Conservation (phyloP, 2,329 filamentous ascomycete genomes). For the Epichloe festucae region DNA sequence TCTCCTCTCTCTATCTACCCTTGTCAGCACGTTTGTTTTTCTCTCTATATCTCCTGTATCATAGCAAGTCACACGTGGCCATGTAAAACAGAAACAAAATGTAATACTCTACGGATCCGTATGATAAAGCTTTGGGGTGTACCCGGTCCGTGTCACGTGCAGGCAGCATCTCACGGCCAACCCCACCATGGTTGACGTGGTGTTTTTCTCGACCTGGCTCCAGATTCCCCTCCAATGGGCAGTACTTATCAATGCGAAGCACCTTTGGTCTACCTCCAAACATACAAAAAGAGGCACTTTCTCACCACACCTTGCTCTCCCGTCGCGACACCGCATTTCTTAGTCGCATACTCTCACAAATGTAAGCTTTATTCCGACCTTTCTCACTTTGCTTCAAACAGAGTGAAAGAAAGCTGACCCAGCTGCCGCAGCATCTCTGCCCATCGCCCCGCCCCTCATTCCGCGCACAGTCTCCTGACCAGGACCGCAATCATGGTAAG, state of each 20-base stretch:
- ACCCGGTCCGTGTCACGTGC: constrained; percentile 17
- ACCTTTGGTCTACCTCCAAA: constrained; percentile 2
- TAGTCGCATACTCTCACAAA: neutral
- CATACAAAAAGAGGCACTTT: constrained; percentile 8
- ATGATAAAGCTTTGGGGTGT: constrained; percentile 3
- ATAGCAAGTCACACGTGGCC: constrained; percentile 16
- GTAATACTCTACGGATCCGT: neutral
- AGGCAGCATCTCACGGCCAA: constrained; percentile 15
- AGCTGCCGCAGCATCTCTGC: neutral
- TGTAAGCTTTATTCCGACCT: neutral
- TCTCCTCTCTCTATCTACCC: constrained; percentile 24
- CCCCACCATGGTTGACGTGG: constrained; percentile 19
- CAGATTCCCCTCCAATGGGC: constrained; percentile 9
- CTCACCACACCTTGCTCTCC: neutral
- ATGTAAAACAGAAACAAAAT: constrained; percentile 16
- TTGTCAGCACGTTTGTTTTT: constrained; percentile 14
- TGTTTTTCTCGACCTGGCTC: constrained; percentile 21
- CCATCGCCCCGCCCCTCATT: constrained; percentile 15
- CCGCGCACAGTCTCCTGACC: constrained; percentile 15
- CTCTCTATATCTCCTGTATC: constrained; percentile 20
- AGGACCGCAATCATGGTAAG: constrained; percentile 29
- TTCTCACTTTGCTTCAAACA: neutral
- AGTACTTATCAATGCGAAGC: constrained; percentile 2
- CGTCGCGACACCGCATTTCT: constrained; percentile 3
- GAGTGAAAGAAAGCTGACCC: neutral